Percentiles rank a stretch among this genome's conserved stretches.
phyloP scores from a whole-genome alignment of 768 basidiomycete species.

The Sarcodon sp. region DNA sequence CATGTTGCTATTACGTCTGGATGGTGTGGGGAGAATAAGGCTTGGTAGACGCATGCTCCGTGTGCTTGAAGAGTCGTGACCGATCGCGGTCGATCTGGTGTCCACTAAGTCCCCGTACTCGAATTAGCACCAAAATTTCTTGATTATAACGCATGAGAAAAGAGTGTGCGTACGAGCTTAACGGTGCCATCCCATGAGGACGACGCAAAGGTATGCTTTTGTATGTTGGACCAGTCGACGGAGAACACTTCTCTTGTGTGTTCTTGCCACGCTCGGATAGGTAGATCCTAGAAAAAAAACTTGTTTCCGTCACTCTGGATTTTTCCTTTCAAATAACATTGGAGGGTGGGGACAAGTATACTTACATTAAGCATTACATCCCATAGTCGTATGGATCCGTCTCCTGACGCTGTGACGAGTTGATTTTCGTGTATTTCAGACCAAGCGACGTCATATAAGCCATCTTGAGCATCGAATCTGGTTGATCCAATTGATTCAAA shows the following conservation, averaged over 20 bases:
- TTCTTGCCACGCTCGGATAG: conserved; percentile 89
- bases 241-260: conserved; percentile 89
- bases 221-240: conserved; percentile 91
- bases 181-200: conserved; percentile 88
- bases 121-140: conserved; percentile 1
- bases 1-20: conserved; percentile 74
- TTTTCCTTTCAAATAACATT: conserved; percentile 3
- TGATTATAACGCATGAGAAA: not conserved
- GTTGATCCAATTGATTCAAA: conserved; percentile 28
- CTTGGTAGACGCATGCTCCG: conserved; percentile 76
- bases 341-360: not conserved
- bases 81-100: conserved; percentile 68
- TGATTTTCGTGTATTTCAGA: conserved; percentile 94
- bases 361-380: conserved; percentile 76
- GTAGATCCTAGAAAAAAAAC: conserved; percentile 49
- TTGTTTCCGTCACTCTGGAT: conserved; percentile 19
- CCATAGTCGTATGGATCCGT: conserved; percentile 86
- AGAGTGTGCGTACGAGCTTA: conserved; percentile 56
- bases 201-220: conserved; percentile 79
- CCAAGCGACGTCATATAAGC: conserved; percentile 87
- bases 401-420: conserved; percentile 77
- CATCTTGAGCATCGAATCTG: conserved; percentile 86
- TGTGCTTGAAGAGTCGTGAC: conserved; percentile 77
- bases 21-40: conserved; percentile 86
- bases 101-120: conserved; percentile 48